Evolutionary conservation across 2,329 filamentous ascomycete species (phyloP).

Genomic region (Venturia pyrina): DNA sequence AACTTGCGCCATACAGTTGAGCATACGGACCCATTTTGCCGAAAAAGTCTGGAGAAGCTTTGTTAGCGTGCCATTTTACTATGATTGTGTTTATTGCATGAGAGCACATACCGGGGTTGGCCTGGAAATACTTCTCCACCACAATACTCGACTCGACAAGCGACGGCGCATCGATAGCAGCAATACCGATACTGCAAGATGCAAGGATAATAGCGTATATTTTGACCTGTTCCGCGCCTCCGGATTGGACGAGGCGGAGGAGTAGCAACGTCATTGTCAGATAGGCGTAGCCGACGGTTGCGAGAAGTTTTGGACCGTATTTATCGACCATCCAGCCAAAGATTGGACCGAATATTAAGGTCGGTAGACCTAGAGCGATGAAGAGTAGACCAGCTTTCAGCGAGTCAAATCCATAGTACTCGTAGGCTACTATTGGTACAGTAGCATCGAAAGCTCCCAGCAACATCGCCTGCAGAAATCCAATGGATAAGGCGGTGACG

Average conservation of each 20-base stretch:
- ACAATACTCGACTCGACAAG: conserved; percentile 49
- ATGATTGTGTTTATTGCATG: background rate
- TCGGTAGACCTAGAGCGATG: conserved; percentile 33
- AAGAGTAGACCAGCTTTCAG: conserved; percentile 35
- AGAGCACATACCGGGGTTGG: conserved; percentile 30
- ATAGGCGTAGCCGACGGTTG: conserved; percentile 32
- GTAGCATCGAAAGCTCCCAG: conserved; percentile 39
- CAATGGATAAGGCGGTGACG: conserved; percentile 26
- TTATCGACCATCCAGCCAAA: conserved; percentile 39
- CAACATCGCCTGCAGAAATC: conserved; percentile 33
- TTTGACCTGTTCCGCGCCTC: conserved; percentile 16
- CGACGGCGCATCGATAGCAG: conserved; percentile 42
- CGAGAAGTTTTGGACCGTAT: conserved; percentile 34
- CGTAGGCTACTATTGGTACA: conserved; percentile 33
- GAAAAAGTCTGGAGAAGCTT: conserved; percentile 34
- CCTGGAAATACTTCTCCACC: conserved; percentile 45
- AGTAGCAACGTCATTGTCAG: conserved; percentile 33
- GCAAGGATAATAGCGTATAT: conserved; percentile 5
- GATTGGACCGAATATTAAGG: conserved; percentile 36
- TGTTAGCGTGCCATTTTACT: background rate
- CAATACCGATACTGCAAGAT: conserved; percentile 38
- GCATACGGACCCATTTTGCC: conserved; percentile 50
- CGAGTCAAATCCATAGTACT: conserved; percentile 35
- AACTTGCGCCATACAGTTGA: conserved; percentile 55
- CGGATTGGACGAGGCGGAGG: conserved; percentile 22